phyloP scores from a whole-genome alignment of 495 filamentous ascomycete species.

The Talaromyces liani region DNA sequence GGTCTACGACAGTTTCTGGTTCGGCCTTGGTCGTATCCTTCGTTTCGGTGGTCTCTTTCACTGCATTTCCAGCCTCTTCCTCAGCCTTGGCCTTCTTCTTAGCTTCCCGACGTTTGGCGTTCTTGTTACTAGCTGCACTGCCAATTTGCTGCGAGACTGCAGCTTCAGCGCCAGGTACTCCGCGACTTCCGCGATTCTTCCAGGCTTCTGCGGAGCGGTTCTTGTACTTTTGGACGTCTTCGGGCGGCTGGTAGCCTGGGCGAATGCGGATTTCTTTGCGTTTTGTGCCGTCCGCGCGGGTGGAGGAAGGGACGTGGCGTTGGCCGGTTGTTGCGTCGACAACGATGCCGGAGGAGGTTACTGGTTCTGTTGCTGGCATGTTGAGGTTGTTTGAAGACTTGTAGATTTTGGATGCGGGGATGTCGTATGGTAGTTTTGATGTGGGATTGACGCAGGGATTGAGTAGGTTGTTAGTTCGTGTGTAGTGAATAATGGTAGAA shows the following conservation, averaged over 20 bases:
- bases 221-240: conserved; percentile 95
- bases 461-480: background rate
- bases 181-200: conserved; percentile 69
- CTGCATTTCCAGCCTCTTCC: conserved; percentile 26
- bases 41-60: conserved; percentile 24
- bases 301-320: conserved; percentile 79
- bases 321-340: conserved; percentile 64
- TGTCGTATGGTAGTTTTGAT: background rate
- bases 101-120: conserved; percentile 87
- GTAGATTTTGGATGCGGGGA: background rate
- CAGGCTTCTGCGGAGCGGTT: conserved; percentile 83
- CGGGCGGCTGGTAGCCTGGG: conserved; percentile 88
- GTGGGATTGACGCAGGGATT: background rate
- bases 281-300: conserved; percentile 78
- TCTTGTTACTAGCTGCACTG: conserved; percentile 64
- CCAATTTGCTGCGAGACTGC: conserved; percentile 38
- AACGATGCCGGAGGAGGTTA: conserved; percentile 62
- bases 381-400: background rate
- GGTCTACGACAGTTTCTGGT: conserved; percentile 38
- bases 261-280: conserved; percentile 88
- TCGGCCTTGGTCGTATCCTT: conserved; percentile 10
- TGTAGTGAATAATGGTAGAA: too few relatives aligned
- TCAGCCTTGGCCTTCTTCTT: conserved; percentile 75
- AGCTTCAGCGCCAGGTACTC: conserved; percentile 73
- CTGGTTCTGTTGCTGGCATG: conserved; percentile 16